These are phyloP conservation scores for Albifimbria verrucaria DNA, from an alignment of 2,329 filamentous ascomycete species.

Conservation along the genomic window DNA sequence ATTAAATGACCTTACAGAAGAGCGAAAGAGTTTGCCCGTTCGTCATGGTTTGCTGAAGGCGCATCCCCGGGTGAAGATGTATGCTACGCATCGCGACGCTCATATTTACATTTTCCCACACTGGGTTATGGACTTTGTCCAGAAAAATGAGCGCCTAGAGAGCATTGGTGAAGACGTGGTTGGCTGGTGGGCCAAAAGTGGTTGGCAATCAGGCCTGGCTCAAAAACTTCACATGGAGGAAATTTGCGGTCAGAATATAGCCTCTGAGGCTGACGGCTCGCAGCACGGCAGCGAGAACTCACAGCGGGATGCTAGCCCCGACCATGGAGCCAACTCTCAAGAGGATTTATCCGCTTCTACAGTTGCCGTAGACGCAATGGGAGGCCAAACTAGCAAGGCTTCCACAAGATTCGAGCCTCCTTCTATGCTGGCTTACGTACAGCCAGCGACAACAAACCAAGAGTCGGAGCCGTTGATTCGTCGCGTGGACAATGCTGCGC, in stretches of 20 bases:
- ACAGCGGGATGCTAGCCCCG: conserved; percentile 18
- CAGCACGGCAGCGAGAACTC: conserved; percentile 24
- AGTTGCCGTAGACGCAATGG: background rate
- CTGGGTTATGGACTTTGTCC: conserved; percentile 85
- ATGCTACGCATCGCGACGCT: conserved; percentile 82
- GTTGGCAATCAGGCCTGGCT: conserved; percentile 79
- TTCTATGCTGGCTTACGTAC: conserved; percentile 78
- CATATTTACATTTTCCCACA: conserved; percentile 93
- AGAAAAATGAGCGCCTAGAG: conserved; percentile 75
- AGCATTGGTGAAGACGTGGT: conserved; percentile 89
- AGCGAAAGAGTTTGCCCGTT: conserved; percentile 68
- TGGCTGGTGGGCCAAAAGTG: conserved; percentile 92
- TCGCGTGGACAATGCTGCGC: conserved; percentile 80
- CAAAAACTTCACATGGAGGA: conserved; percentile 72
- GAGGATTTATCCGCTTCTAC: conserved; percentile 1
- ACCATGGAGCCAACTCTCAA: conserved; percentile 9
- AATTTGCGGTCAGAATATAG: conserved; percentile 44
- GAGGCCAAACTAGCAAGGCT: conserved; percentile 8
- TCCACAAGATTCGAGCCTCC: conserved; percentile 47
- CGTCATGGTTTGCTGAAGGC: conserved; percentile 72
- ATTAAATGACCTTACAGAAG: conserved; percentile 76
- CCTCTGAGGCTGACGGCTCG: conserved; percentile 34
- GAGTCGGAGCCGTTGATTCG: conserved; percentile 65
- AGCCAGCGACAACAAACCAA: conserved; percentile 48
- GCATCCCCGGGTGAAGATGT: conserved; percentile 74